Evolutionary conservation across 345 rosid species (phyloP), one percentile per base, ranked within the genome.

Genomic region (Pseudoturritis turrita): DNA sequence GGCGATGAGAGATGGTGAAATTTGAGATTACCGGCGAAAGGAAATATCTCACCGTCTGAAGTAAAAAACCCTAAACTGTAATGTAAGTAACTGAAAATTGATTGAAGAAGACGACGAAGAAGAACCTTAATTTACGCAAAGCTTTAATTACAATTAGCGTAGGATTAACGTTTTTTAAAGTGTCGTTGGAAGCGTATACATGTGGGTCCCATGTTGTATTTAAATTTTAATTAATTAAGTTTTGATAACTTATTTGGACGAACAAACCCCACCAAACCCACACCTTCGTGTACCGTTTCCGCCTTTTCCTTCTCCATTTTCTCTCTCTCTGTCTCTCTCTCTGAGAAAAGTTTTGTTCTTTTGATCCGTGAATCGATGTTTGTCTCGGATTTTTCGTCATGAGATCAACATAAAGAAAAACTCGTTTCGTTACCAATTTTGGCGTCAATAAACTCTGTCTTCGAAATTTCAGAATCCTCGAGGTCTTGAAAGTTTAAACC

Each of bases 1-100:
- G 96, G 93, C 3, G 99, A 95, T 19, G 97, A 89, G 78, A 83
- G 98, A 77, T 79, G 92, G 44, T 86, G 88, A 80, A 18, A 31
- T n/a, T 25, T 15, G 12, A 46, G 23, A 41, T 33, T 21, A 19
- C 28, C 55, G 54, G 15, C 5, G n/a, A n/a, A n/a, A n/a, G n/a
- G 40, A 59, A 7, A 55, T 17, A 14, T 29, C 41, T 40, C 15
- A 40, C 15, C 44, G 44, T 13, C 45, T 41, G 22, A n/a, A n/a
- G n/a, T n/a, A n/a, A n/a, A n/a, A 52, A 54, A 31, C 39, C 49
- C 17, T 13, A 14, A 54, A 53, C 54, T 10, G 26, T 46, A 8
- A 45, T 45, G 50, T 55, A 26, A 50, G 28, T 14, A 19, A 47
- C 50, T 21, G 35, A 39, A 15, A 7, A 10, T 28, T 44, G n/a